Base-by-base conservation (phyloP, 1,139 yeast species). In the Candida pseudoviswanathii region DNA sequence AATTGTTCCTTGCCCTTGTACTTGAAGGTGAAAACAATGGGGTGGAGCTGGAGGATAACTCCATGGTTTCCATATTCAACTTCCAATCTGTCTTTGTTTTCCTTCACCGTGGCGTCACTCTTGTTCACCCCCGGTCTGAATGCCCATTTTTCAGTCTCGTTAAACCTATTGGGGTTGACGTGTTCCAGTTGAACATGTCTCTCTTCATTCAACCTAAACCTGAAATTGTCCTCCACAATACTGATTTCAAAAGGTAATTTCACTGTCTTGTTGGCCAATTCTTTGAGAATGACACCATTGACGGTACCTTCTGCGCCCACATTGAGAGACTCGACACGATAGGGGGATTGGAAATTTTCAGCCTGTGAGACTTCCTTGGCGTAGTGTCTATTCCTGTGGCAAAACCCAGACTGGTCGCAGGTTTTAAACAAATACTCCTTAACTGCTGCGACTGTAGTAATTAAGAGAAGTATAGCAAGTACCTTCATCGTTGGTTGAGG, bases 391-490 rank as follows among this genome's bases (percentile, higher is more conserved):
- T 94, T 90, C 62, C 99, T 77, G 46, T 78, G 71, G 64, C 99
- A 94, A 64, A 94, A 92, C 6, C 97, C 96, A 22, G 92, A 81
- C 58, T 88, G 85, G 8, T 75, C 83, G 68, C 99, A 94, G 11
- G 79, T 82, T 66, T 89, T 89, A 73, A 92, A 89, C 51, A 91
- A 68, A 59, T 85, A 82, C 9, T 80, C 81, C 64, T 89, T 86
- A 26, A 84, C 94, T 0, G 85, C 85, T 5, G 54, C 26, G 5
- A 52, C 65, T 3, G 49, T 44, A 2, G 55, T 38, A 16, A 48
- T 21, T 40, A 46, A 45, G 10, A 51, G 25, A 11, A 48, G 26
- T 27, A 27, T 27, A 16, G 43, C 26, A 11, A 46, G 40, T 30
- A 32, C 22, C 9, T 37, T 31, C 46, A 43, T 41, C 16, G 10